phyloP scores from a whole-genome alignment of 148 eudicot species.

The Rhododendron kiyosumense region DNA sequence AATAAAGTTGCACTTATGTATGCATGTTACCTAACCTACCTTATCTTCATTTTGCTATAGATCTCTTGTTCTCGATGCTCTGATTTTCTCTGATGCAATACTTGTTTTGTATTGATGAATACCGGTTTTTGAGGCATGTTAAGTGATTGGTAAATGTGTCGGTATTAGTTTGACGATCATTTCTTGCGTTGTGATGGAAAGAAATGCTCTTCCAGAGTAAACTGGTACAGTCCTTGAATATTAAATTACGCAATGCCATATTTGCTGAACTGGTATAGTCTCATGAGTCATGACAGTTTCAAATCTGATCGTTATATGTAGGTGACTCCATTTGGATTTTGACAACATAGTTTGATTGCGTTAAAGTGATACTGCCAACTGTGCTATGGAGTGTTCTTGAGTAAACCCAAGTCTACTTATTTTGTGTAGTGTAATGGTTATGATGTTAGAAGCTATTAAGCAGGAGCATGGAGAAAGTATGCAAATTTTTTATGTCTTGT shows the following conservation, averaged over 20 bases:
- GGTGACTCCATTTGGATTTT: background rate
- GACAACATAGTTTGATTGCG: background rate
- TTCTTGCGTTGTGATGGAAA: background rate
- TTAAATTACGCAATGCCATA: background rate
- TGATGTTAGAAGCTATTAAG: background rate
- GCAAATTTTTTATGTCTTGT: background rate
- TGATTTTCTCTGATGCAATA: background rate
- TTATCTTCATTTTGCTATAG: background rate
- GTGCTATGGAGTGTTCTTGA: background rate
- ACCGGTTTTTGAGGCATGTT: background rate
- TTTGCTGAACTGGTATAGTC: background rate
- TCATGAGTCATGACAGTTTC: background rate
- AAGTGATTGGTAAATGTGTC: background rate
- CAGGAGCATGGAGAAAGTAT: background rate
- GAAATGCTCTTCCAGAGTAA: background rate
- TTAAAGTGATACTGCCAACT: background rate
- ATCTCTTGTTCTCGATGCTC: conserved; percentile 3
- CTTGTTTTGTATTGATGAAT: background rate
- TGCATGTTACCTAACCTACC: background rate
- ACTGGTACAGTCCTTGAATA: background rate
- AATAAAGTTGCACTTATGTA: background rate
- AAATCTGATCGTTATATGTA: background rate
- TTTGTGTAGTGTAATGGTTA: background rate
- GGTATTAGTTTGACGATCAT: background rate
- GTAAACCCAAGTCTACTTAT: background rate